Conservation (phyloP, 441 rosid genomes). For the Adansonia grandidieri region DNA sequence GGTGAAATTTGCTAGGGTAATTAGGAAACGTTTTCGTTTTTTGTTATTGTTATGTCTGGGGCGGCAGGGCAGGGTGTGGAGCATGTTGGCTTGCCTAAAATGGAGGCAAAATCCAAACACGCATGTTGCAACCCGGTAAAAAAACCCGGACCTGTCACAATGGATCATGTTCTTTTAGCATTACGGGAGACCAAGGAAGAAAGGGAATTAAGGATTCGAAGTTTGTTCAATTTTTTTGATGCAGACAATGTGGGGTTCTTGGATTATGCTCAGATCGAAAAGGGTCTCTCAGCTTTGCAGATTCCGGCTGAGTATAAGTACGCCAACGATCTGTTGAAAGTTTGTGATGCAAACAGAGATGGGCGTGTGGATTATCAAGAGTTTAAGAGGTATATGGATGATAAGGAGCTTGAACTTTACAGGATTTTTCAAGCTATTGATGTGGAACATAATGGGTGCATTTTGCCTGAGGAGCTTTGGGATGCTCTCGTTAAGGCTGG, state of each 20-base stretch:
- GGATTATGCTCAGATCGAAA: constrained; percentile 88
- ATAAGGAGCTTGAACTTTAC: constrained; percentile 93
- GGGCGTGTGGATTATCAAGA: constrained; percentile 88
- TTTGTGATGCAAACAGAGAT: constrained; percentile 86
- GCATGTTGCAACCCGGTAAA: constrained; percentile 52
- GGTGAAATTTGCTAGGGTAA: constrained; percentile 23
- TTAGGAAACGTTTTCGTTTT: constrained; percentile 15
- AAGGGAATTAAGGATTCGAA: constrained; percentile 76
- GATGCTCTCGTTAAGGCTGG: constrained; percentile 95
- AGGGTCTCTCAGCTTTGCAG: constrained; percentile 79
- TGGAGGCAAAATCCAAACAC: constrained; percentile 46
- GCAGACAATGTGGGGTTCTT: constrained; percentile 64
- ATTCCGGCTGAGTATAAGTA: constrained; percentile 89
- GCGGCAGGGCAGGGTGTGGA: constrained; percentile 52
- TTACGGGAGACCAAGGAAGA: constrained; percentile 83
- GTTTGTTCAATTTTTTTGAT: constrained; percentile 84
- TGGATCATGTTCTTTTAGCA: constrained; percentile 91
- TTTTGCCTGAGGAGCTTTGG: constrained; percentile 94
- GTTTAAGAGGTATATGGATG: constrained; percentile 90
- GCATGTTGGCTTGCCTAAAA: constrained; percentile 48
- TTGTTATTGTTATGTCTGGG: constrained; percentile 35
- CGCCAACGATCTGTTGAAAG: constrained; percentile 85
- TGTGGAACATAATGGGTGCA: constrained; percentile 94
- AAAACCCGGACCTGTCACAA: constrained; percentile 65
- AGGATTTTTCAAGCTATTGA: constrained; percentile 91